Conservation (phyloP, 129 eudicot species). For the Tanacetum coccineum region DNA sequence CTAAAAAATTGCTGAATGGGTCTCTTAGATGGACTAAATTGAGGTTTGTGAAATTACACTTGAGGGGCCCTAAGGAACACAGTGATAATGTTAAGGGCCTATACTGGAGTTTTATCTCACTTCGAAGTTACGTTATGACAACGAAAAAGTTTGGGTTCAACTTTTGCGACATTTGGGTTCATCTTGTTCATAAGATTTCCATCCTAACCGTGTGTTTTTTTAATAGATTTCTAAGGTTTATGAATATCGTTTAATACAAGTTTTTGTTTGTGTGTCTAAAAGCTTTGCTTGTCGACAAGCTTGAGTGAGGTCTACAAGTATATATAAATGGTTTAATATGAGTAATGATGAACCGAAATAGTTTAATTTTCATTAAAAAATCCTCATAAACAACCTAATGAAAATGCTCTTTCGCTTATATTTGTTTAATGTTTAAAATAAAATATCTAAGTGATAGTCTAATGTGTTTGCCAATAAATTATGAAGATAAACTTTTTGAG, state of each 20-base stretch:
- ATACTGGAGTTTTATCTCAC: constrained; percentile 36
- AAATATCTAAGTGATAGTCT: too few species aligned
- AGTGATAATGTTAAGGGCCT: constrained; percentile 34
- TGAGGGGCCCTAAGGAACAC: constrained; percentile 21
- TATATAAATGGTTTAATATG: too few species aligned
- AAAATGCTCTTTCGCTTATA: too few species aligned
- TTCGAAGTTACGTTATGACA: constrained; percentile 53
- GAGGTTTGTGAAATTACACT: constrained; percentile 13
- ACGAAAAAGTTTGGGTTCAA: constrained; percentile 27
- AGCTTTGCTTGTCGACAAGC: too few species aligned
- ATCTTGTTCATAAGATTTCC: constrained; percentile 2
- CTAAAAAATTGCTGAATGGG: background rate
- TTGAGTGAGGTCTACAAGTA: too few species aligned
- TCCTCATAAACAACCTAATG: too few species aligned
- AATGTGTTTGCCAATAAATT: too few species aligned
- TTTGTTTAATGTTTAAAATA: too few species aligned
- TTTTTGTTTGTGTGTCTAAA: background rate
- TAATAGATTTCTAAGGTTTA: background rate
- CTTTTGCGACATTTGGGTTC: constrained; percentile 27
- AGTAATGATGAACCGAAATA: too few species aligned
- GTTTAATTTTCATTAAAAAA: too few species aligned
- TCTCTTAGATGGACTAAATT: background rate
- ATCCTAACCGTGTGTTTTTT: background rate
- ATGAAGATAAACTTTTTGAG: too few species aligned
- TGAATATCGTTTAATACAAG: too few species aligned